A percentile compares a stretch with the other conserved stretches of the same genome.
phyloP scores from a whole-genome alignment of 2,329 filamentous ascomycete species.

The Diaporthe citri region DNA sequence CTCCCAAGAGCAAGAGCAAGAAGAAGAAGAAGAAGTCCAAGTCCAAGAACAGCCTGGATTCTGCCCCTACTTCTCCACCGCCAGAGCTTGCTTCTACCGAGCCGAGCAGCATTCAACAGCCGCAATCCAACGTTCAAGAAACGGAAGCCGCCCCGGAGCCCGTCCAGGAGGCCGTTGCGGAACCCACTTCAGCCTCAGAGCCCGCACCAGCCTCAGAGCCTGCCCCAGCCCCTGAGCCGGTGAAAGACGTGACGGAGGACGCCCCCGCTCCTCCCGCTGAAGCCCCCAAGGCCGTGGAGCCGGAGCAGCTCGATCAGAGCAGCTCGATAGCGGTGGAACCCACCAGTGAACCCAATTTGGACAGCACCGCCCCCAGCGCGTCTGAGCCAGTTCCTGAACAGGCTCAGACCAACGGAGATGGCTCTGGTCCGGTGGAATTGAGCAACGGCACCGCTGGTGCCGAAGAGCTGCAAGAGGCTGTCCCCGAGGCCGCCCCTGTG shows the following conservation, averaged over 20 bases:
- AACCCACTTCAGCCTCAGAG: neutral
- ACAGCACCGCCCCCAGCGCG: slow-evolving; percentile 3
- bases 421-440: neutral
- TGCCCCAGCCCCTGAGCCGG: neutral
- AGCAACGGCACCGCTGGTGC: neutral
- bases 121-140: neutral
- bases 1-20: slow-evolving; percentile 40
- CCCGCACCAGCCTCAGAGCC: neutral
- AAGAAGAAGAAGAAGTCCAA: slow-evolving; percentile 40
- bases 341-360: neutral
- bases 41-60: slow-evolving; percentile 34
- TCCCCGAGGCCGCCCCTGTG: no score
- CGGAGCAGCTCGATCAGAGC: neutral
- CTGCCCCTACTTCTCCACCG: slow-evolving; percentile 25
- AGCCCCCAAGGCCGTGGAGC: slow-evolving; percentile 23
- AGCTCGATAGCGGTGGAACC: neutral
- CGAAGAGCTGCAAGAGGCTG: slow-evolving; percentile 10
- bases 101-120: slow-evolving; percentile 4
- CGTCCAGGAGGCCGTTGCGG: neutral
- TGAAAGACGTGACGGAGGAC: neutral
- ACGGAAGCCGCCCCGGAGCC: neutral
- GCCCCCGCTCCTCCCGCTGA: slow-evolving; percentile 14
- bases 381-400: slow-evolving; percentile 9
- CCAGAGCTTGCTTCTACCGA: slow-evolving; percentile 30
- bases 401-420: neutral